A percentile compares a stretch with the other conserved stretches of the same genome.
phyloP scores from a whole-genome alignment of 2,329 filamentous ascomycete species.

The Aspergillus ochraceus region DNA sequence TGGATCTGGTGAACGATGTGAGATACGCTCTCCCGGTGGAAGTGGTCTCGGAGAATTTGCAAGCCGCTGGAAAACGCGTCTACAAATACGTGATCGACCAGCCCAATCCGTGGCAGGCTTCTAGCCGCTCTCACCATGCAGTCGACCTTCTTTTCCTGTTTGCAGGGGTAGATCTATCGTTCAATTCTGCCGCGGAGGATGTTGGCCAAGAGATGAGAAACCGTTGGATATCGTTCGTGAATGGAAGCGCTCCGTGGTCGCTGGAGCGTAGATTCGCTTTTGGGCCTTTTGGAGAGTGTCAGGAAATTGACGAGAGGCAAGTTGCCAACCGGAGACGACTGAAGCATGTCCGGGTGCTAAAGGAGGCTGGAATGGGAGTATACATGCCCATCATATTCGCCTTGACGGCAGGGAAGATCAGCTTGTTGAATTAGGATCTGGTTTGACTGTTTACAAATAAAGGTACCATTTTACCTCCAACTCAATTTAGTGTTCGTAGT shows the following conservation, averaged over 20 bases:
- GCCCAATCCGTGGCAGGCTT: slow-evolving; percentile 49
- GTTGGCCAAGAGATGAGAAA: slow-evolving; percentile 41
- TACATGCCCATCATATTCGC: slow-evolving; percentile 33
- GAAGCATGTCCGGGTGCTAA: slow-evolving; percentile 30
- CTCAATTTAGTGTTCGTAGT: not conserved
- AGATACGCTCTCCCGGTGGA: slow-evolving; percentile 34
- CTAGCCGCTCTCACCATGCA: slow-evolving; percentile 49
- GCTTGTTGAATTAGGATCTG: slow-evolving; percentile 37
- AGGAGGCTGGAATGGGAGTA: slow-evolving; percentile 28
- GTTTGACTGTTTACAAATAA: too few species aligned
- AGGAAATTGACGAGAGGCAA: slow-evolving; percentile 32
- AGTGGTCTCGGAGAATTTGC: slow-evolving; percentile 28
- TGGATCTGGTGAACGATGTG: slow-evolving; percentile 37
- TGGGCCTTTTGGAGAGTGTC: slow-evolving; percentile 40
- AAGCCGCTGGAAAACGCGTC: slow-evolving; percentile 25
- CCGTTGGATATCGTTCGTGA: slow-evolving; percentile 43
- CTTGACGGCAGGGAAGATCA: slow-evolving; percentile 44
- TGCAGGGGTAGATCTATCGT: slow-evolving; percentile 39
- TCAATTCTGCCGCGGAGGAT: slow-evolving; percentile 33
- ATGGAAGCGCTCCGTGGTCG: slow-evolving; percentile 39
- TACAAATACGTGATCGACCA: slow-evolving; percentile 49
- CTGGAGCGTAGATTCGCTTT: slow-evolving; percentile 35
- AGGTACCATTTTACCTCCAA: not conserved
- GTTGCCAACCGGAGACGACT: slow-evolving; percentile 36
- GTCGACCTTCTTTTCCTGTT: slow-evolving; percentile 51